Percentiles rank a stretch among this genome's conserved stretches.
These are phyloP conservation scores for Aspergillus ochraceoroseus DNA, from an alignment of 2,329 filamentous ascomycete genomes.

Conservation along the genomic window DNA sequence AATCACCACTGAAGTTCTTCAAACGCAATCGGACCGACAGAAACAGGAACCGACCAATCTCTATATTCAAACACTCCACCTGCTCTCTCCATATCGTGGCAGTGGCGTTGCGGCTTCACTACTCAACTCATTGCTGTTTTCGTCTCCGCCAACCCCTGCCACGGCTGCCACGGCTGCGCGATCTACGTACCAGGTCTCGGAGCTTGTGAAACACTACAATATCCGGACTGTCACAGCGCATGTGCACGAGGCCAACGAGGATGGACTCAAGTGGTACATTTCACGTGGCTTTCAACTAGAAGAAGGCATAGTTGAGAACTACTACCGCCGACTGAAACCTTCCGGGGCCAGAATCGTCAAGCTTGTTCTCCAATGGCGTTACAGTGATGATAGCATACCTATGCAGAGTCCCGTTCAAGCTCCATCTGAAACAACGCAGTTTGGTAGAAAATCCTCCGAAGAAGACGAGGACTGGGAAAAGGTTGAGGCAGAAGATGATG, in stretches of 20 bases:
- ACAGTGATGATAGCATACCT: conserved; percentile 12
- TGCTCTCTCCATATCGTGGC: conserved; percentile 56
- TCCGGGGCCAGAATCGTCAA: conserved; percentile 52
- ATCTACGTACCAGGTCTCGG: conserved; percentile 26
- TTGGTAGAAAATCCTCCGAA: conserved; percentile 9
- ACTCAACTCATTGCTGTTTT: conserved; percentile 43
- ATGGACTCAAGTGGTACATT: conserved; percentile 57
- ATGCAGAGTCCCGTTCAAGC: not conserved
- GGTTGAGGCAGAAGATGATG: conserved; percentile 36
- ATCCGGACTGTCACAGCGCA: conserved; percentile 55
- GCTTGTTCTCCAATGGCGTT: conserved; percentile 32
- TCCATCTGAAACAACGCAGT: not conserved
- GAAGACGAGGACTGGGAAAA: conserved; percentile 44
- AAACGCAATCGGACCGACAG: conserved; percentile 7
- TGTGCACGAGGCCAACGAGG: conserved; percentile 59
- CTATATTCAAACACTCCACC: conserved; percentile 58
- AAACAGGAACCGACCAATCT: conserved; percentile 40
- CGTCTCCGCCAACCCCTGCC: conserved; percentile 13
- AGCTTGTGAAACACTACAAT: conserved; percentile 46
- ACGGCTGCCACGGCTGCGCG: conserved; percentile 10
- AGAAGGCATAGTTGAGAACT: conserved; percentile 49
- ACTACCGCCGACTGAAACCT: conserved; percentile 57
- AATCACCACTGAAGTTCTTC: conserved; percentile 12
- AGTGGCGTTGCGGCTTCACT: conserved; percentile 55
- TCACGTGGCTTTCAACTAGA: conserved; percentile 53